Conservation (phyloP, 805 yeast genomes). For the Teunomyces kruisii region DNA sequence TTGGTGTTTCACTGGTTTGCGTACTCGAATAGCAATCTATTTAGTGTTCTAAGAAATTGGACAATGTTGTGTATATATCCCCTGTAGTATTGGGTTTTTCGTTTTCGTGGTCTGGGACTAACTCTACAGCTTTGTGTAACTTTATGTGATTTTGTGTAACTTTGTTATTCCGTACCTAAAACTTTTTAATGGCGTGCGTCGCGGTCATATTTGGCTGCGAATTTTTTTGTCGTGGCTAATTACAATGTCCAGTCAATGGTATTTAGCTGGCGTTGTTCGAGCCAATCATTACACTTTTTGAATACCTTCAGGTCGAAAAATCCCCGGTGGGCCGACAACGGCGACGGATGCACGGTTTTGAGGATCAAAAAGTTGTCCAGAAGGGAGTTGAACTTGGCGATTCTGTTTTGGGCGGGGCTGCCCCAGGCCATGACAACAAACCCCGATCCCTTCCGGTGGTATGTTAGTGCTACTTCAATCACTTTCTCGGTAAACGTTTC, state of each 20-base stretch:
- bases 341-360: conserved; percentile 90
- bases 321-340: conserved; percentile 83
- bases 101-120: conserved; percentile 1
- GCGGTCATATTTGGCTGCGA: not conserved
- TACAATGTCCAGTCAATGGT: conserved; percentile 66
- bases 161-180: not conserved
- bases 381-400: conserved; percentile 36
- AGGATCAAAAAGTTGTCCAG: conserved; percentile 48
- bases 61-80: not conserved
- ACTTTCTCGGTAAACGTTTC: conserved; percentile 80
- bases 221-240: too few species aligned
- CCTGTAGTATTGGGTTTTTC: conserved; percentile 1
- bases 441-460: conserved; percentile 47
- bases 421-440: conserved; percentile 84
- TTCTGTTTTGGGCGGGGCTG: conserved; percentile 64
- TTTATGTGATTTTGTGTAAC: not conserved
- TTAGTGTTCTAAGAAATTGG: not conserved
- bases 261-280: conserved; percentile 38
- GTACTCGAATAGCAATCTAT: not conserved
- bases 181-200: not conserved
- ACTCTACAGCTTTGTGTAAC: not conserved
- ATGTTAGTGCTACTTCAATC: conserved; percentile 50
- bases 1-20: not conserved
- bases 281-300: conserved; percentile 75
- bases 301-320: conserved; percentile 81